Base-by-base conservation (phyloP, 2,329 filamentous ascomycete species). In the Penicillium sp. region DNA sequence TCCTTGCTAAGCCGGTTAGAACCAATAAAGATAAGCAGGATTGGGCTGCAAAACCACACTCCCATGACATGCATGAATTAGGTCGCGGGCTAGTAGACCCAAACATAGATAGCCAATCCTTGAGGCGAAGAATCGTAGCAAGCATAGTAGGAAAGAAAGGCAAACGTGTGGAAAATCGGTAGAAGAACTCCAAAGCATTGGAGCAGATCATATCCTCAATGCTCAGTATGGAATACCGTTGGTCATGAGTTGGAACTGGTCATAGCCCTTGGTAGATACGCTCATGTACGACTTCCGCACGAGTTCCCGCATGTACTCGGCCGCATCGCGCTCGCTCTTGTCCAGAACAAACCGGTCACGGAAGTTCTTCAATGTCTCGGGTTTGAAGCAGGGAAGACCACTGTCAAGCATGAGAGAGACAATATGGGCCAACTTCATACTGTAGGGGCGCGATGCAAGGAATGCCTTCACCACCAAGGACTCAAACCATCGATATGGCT, bases 321-420 rank as follows among this genome's bases (percentile, higher is more conserved):
- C 93, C 0, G 95, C 93, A 72, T 99, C 93, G 40, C 89, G 80
- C 72, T 99, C 93, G 48, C 76, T 89, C 77, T 87, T 91, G 50
- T 97, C 93, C 48, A 96, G 75, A 50, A 95, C 92, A 70, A 99
- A 97, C 12, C 93, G 77, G 62, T 96, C 89, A 56, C 83, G 84
- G 74, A 99, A 95, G 72, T 96, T 89, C 71, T 87, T 83, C 54
- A 99, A 86, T 11, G 88, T 95, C 70, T 95, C 89, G 0, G 92
- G 91, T 72, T 95, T 97, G 79, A 99, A 99, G 75, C 93, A 99
- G 6, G 93, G 93, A 62, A 99, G 72, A 0, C 93, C 93, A 58
- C 87, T 93, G 66, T 96, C 93, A 75, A 97, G 84, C 95, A 99
- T 99, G 65, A 95, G 79, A 53, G 87, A 80, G 16, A 99, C 89